A percentile compares a stretch with the other conserved stretches of the same genome.
Evolutionary conservation across 2,329 filamentous ascomycete genomes (phyloP).

Genomic region (Saccharata proteae): DNA sequence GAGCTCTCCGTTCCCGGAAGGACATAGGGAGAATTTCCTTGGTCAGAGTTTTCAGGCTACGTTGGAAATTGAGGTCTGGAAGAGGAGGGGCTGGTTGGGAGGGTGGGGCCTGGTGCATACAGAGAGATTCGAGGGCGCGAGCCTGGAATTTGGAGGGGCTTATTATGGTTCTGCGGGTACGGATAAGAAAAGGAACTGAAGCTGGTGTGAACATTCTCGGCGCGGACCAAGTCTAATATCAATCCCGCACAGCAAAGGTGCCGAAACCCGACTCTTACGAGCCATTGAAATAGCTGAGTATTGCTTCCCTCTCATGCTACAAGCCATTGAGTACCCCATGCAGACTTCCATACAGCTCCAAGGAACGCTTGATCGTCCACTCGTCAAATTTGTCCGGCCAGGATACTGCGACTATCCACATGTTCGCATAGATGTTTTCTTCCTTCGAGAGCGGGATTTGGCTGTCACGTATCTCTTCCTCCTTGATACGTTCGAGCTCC

Average conservation of each 20-base stretch:
- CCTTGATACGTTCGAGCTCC: constrained; percentile 2
- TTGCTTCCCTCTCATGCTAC: too few relatives aligned
- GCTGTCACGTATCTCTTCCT: constrained; percentile 5
- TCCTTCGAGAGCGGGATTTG: constrained; percentile 4
- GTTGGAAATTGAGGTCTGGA: constrained; percentile 30
- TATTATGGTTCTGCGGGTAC: constrained; percentile 33
- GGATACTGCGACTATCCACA: constrained; percentile 4
- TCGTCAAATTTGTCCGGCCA: constrained; percentile 4
- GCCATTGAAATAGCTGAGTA: too few relatives aligned
- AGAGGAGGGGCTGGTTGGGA: constrained; percentile 25
- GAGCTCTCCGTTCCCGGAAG: constrained; percentile 33
- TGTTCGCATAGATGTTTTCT: constrained; percentile 3
- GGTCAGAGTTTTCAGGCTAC: constrained; percentile 35
- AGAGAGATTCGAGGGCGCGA: constrained; percentile 30
- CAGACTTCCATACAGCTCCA: constrained; percentile 6
- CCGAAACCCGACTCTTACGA: too few relatives aligned
- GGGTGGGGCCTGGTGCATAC: constrained; percentile 28
- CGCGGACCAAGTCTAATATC: too few relatives aligned
- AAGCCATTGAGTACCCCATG: constrained; percentile 1
- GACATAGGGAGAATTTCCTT: constrained; percentile 32
- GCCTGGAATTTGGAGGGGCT: constrained; percentile 38
- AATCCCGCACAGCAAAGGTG: too few relatives aligned
- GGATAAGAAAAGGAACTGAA: constrained; percentile 23
- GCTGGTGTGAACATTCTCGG: too few relatives aligned
- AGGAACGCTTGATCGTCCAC: constrained; percentile 1